Evolutionary conservation across 1,139 yeast genomes (phyloP).

Genomic region (Diutina sp.): DNA sequence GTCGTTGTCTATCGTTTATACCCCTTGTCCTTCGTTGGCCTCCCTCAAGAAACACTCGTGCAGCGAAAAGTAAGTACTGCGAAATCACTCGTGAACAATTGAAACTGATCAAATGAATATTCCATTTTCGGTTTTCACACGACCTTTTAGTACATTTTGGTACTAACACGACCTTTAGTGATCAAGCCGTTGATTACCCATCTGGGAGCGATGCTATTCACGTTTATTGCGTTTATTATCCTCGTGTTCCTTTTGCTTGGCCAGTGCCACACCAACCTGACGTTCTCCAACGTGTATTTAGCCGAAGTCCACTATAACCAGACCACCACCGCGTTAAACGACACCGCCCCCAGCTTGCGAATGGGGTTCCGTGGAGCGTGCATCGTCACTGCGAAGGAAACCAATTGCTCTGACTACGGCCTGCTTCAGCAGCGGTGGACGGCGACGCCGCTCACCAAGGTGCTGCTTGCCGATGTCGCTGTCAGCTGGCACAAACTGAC

Average conservation of each 20-base stretch:
- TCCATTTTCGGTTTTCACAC: background rate
- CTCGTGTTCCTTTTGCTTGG: constrained; percentile 9
- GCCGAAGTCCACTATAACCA: constrained; percentile 4
- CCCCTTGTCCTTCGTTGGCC: no score
- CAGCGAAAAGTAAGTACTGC: no score
- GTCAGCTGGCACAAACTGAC: constrained; percentile 5
- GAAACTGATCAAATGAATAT: no score
- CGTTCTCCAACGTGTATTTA: constrained; percentile 7
- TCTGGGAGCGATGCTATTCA: background rate
- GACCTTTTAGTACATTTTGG: background rate
- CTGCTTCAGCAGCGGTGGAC: constrained; percentile 3
- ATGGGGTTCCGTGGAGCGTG: constrained; percentile 8
- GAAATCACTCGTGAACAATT: no score
- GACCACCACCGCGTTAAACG: background rate
- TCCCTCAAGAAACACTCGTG: no score
- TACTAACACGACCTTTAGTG: background rate
- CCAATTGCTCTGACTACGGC: constrained; percentile 5
- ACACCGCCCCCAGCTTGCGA: constrained; percentile 4
- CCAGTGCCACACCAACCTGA: constrained; percentile 5
- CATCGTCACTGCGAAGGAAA: constrained; percentile 4
- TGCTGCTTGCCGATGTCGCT: constrained; percentile 5
- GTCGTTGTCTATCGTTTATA: no score
- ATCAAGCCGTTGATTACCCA: background rate
- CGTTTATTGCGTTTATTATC: constrained; percentile 3
- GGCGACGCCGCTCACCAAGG: background rate